Evolutionary conservation across 1,139 yeast species (phyloP).

Genomic region (Cylindricascospora bacillispora): DNA sequence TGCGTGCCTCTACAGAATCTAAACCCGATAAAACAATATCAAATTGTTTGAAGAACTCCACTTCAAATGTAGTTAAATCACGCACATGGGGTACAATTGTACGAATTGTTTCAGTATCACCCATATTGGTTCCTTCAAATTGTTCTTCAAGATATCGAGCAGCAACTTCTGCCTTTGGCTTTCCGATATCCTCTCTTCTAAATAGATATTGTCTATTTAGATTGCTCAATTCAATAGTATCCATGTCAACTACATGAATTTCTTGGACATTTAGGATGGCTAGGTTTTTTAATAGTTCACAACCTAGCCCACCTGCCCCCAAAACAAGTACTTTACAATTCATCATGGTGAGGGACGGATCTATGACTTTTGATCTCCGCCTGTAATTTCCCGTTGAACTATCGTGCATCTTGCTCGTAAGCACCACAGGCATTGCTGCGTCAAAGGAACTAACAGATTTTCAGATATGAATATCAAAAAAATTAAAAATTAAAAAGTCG

Average conservation of each 20-base stretch:
- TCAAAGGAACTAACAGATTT: too few species aligned
- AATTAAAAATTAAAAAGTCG: too few species aligned
- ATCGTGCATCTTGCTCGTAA: too few species aligned
- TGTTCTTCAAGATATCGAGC: slow-evolving; percentile 40
- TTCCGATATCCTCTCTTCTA: slow-evolving; percentile 60
- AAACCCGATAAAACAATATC: slow-evolving; percentile 74
- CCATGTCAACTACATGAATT: slow-evolving; percentile 87
- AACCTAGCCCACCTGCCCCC: slow-evolving; percentile 96
- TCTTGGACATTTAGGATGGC: slow-evolving; percentile 65
- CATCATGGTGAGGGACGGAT: slow-evolving; percentile 4
- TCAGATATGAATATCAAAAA: too few species aligned
- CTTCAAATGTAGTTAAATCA: slow-evolving; percentile 59
- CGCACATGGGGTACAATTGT: slow-evolving; percentile 45
- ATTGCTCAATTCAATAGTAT: slow-evolving; percentile 82
- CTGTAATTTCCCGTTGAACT: too few species aligned
- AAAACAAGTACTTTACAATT: slow-evolving; percentile 36
- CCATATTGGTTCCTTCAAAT: slow-evolving; percentile 25
- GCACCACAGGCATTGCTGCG: too few species aligned
- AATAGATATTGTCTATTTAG: slow-evolving; percentile 84
- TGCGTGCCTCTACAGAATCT: slow-evolving; percentile 79
- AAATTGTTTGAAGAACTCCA: slow-evolving; percentile 55
- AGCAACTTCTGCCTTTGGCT: slow-evolving; percentile 71
- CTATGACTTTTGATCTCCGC: not conserved
- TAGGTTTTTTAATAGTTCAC: slow-evolving; percentile 78
- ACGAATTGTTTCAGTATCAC: not conserved